Base-by-base conservation (phyloP, 257 asterid species). In the Echites panduratus region DNA sequence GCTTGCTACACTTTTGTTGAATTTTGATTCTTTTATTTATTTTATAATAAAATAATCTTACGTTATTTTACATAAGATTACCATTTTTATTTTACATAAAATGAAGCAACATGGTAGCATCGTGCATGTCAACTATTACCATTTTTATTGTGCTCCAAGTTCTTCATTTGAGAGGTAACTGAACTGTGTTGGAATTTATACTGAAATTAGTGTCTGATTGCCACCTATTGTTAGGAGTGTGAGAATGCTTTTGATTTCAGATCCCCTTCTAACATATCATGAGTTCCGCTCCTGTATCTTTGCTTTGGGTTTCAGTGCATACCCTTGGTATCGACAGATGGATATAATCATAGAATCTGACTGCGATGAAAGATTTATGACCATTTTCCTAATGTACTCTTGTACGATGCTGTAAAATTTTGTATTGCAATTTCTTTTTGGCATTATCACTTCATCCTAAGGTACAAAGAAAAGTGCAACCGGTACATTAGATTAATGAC, bases 1-100 rank as follows among this genome's bases (percentile, higher is more conserved):
- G 44, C 54, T 44, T 54, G 44, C 75, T 26, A 29, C 71, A 62
- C 72, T 52, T 12, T 27, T 38, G 27, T 22, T 14, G 64, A 62
- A 41, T 32, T 79, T 35, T 44, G 59, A 66, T 66, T 59, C 72
- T 14, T 45, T 71, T 62, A 67, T 58, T 24, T 4, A 14, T 26
- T 53, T 66, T 29, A 13, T 49, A 49, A 17, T 20, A 49, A 49
- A 49, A 49, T 13, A 20, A 6, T 50, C 14, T 7, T 41, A 45
- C 6, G 10, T 2, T 26, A 48, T 7, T 8, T 43, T 75, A n/a
- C n/a, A n/a, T n/a, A n/a, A n/a, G n/a, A n/a, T n/a, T n/a, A n/a
- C n/a, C n/a, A n/a, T n/a, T n/a, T n/a, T n/a, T n/a, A n/a, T n/a
- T n/a, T n/a, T n/a, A n/a, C n/a, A n/a, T 40, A 35, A 2, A 49